Conservation (phyloP, 2,329 filamentous ascomycete genomes). For the Macrophomina phaseolina region DNA sequence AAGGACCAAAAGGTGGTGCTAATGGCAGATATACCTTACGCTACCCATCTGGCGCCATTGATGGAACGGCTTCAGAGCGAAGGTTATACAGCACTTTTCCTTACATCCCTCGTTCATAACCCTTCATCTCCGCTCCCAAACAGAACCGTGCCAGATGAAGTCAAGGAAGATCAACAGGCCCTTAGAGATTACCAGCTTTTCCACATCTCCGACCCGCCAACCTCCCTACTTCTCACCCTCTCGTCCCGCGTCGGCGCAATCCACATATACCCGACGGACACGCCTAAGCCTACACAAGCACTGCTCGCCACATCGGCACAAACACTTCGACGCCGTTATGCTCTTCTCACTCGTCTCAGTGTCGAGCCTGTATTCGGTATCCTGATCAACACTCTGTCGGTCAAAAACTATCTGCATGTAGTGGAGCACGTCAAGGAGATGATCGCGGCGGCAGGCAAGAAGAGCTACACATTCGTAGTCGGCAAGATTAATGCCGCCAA, state of each 20-base stretch:
- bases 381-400: constrained; percentile 91
- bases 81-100: constrained; percentile 74
- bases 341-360: constrained; percentile 78
- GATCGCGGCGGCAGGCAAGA: constrained; percentile 84
- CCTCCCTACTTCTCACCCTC: constrained; percentile 83
- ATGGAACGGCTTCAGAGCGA: constrained; percentile 57
- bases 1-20: constrained; percentile 71
- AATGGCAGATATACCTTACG: constrained; percentile 89
- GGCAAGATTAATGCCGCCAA: constrained; percentile 96
- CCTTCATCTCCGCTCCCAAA: constrained; percentile 85
- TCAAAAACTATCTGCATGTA: constrained; percentile 85
- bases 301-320: constrained; percentile 59
- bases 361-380: constrained; percentile 89
- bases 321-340: constrained; percentile 83
- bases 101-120: constrained; percentile 76
- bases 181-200: constrained; percentile 77
- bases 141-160: constrained; percentile 66
- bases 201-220: constrained; percentile 81
- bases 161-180: constrained; percentile 50
- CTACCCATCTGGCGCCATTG: constrained; percentile 71
- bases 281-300: constrained; percentile 35
- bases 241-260: constrained; percentile 80
- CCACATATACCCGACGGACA: constrained; percentile 72
- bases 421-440: constrained; percentile 74
- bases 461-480: constrained; percentile 94